Evolutionary conservation across 2,329 filamentous ascomycete genomes (phyloP), one percentile per base, ranked within the genome.

Genomic region (Tolypocladium inflatum): DNA sequence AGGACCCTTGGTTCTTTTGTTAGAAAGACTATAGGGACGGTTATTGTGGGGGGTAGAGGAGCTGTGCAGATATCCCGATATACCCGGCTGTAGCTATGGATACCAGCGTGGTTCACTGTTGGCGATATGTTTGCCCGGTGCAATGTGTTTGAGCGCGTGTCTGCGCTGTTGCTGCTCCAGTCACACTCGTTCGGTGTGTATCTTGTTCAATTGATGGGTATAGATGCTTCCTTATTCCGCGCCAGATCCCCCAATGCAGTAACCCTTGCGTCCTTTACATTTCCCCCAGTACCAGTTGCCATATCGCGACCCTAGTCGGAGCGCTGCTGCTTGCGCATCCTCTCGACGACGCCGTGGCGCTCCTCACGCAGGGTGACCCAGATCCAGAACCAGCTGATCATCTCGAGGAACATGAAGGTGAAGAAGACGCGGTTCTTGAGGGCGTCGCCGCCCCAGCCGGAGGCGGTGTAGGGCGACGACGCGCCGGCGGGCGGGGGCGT

Each of bases 391-490:
- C 91, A 96, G 61, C 82, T 81, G 63, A 90, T 78, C 70, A 90
- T 83, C 77, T 97, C 92, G 68, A 96, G 68, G 66, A 96, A 94
- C 10, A 85, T 85, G 73, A 91, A 94, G 0, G 88, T 86, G 69
- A 97, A 95, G 45, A 96, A 84, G 45, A 96, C 77, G 55, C 90
- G 83, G 70, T 95, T 96, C 76, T 92, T 91, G 65, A 96, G 73
- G 30, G 83, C 81, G 61, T 91, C 87, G 55, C 84, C 78, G 62
- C 74, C 85, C 80, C 72, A 80, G 68, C 71, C 66, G 54, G 71
- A 68, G 39, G 74, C 70, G 55, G 69, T 60, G 1, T 71, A 66
- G 5, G 68, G 63, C 0, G 74, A 73, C 63, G 73, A 71, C n/a
- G 71, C 63, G 60, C 68, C 68, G 50, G 68, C 69, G 26, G 63